These are phyloP conservation scores for Vaccinium vitisidaea DNA, from an alignment of 148 eudicot species.

Conservation along the genomic window DNA sequence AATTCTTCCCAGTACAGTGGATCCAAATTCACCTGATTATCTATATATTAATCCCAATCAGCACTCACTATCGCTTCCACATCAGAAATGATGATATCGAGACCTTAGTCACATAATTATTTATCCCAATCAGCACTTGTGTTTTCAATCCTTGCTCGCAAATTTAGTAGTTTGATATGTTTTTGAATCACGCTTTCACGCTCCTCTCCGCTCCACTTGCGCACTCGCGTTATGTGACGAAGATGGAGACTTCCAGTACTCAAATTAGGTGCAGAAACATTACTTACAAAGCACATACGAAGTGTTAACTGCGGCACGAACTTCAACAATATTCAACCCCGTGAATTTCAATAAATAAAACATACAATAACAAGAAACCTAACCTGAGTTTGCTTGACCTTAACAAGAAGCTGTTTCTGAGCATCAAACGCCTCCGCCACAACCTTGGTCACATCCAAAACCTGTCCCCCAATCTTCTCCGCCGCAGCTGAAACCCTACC, in stretches of 20 bases:
- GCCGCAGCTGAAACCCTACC: constrained; percentile 63
- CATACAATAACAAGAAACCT: neutral
- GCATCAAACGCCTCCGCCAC: constrained; percentile 58
- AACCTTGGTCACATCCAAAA: constrained; percentile 55
- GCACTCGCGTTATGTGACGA: no score
- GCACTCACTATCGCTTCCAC: neutral
- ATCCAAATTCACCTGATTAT: neutral
- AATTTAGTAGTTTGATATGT: no score
- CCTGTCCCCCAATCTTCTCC: constrained; percentile 85
- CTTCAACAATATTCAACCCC: neutral
- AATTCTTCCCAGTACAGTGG: neutral
- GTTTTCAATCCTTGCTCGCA: no score
- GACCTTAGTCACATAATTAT: no score
- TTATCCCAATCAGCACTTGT: no score
- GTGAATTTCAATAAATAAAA: neutral
- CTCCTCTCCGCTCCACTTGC: no score
- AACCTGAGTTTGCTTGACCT: constrained; percentile 76
- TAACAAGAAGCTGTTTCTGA: constrained; percentile 68
- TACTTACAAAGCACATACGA: neutral
- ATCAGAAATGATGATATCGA: neutral
- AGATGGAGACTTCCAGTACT: neutral
- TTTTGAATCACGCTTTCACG: no score
- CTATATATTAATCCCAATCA: neutral
- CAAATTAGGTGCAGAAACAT: neutral
- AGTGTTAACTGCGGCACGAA: neutral